Percentiles rank a stretch among this genome's conserved stretches.
phyloP scores from a whole-genome alignment of 2,329 filamentous ascomycete genomes.

The Neobulgaria alba region DNA sequence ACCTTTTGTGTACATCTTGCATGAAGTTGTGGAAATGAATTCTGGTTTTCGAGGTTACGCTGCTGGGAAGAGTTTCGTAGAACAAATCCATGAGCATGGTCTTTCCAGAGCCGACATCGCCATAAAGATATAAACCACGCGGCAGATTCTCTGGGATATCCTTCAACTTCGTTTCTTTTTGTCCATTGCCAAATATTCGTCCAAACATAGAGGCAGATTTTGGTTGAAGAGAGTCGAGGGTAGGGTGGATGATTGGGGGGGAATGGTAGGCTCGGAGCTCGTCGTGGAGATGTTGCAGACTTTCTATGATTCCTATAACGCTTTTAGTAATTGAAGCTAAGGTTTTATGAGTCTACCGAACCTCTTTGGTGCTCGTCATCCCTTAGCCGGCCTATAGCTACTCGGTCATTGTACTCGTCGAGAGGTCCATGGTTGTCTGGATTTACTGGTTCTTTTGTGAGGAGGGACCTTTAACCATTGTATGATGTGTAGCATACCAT shows the following conservation, averaged over 20 bases:
- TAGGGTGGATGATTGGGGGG: conserved; percentile 67
- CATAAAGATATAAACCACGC: conserved; percentile 87
- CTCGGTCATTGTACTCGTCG: conserved; percentile 78
- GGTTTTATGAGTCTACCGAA: conserved; percentile 31
- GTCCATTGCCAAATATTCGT: conserved; percentile 49
- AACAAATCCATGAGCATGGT: conserved; percentile 99
- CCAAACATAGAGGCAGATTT: conserved; percentile 44
- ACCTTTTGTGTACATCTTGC: conserved; percentile 88
- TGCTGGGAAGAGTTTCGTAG: conserved; percentile 78
- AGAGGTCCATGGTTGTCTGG: conserved; percentile 54
- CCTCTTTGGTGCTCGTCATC: conserved; percentile 90
- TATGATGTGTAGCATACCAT: conserved; percentile 17
- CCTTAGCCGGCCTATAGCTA: conserved; percentile 62
- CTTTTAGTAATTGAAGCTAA: conserved; percentile 9
- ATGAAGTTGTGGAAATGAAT: conserved; percentile 99
- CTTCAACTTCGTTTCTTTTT: conserved; percentile 18
- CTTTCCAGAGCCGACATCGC: conserved; percentile 94
- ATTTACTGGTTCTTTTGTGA: conserved; percentile 16
- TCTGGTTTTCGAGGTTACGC: conserved; percentile 74
- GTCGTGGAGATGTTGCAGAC: conserved; percentile 80
- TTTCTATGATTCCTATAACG: conserved; percentile 69
- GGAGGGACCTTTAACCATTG: not conserved
- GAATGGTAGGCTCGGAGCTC: conserved; percentile 68
- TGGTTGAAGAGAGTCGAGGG: conserved; percentile 58
- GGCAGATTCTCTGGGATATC: conserved; percentile 67